These are phyloP conservation scores for Cutaneotrichosporon sp. DNA, from an alignment of 1,284 basidiomycete species.

Conservation along the genomic window DNA sequence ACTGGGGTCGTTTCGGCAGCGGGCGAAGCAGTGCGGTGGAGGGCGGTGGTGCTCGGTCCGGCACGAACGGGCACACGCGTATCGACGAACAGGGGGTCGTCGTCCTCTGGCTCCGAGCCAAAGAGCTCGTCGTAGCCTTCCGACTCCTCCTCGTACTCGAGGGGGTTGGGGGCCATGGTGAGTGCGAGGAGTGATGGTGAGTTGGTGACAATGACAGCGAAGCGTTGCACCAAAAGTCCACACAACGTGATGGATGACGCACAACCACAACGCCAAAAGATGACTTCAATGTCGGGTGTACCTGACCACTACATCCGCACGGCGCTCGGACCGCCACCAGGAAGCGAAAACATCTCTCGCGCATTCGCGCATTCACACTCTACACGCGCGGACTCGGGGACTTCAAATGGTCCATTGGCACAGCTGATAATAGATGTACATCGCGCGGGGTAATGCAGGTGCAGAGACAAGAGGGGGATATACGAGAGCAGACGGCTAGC, in stretches of 20 bases:
- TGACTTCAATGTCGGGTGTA: no score
- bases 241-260: no score
- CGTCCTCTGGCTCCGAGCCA: constrained; percentile 24
- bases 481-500: no score
- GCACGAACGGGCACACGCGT: constrained; percentile 4
- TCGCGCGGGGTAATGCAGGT: neutral
- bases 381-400: no score
- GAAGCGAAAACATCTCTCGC: no score
- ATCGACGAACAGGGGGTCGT: constrained; percentile 8
- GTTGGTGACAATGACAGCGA: no score
- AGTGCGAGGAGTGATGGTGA: neutral
- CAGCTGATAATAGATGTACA: neutral
- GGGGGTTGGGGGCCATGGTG: constrained; percentile 12
- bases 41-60: neutral
- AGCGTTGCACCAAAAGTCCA: no score
- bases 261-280: no score
- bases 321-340: no score
- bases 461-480: neutral
- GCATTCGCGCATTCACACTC: no score
- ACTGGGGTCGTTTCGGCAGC: neutral
- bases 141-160: constrained; percentile 34
- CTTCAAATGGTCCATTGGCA: no score
- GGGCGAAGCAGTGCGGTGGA: neutral
- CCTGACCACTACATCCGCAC: no score
- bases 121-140: constrained; percentile 31